Conservation (phyloP, 352 stramenopile genomes). For the Plasmopara viticola region DNA sequence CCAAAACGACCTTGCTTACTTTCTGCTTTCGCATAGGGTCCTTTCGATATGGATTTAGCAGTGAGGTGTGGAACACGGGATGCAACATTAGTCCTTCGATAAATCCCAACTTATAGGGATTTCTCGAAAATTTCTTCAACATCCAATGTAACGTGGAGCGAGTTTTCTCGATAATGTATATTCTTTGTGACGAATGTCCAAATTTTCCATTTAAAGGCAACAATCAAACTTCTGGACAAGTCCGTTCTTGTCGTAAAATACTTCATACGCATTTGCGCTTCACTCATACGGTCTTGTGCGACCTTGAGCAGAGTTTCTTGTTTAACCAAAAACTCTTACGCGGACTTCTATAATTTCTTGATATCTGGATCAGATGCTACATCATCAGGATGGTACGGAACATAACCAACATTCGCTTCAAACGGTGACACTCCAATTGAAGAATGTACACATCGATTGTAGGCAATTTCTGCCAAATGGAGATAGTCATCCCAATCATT, state of each 20-base stretch:
- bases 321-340: neutral
- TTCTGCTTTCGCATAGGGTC: neutral
- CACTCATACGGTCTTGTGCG: conserved; percentile 4
- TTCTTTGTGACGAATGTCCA: neutral
- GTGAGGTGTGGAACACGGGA: conserved; percentile 1
- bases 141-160: conserved; percentile 10
- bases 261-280: neutral
- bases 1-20: neutral
- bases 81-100: conserved; percentile 3
- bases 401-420: too few species aligned
- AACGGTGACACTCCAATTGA: too few species aligned
- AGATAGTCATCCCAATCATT: too few species aligned
- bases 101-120: neutral
- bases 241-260: too few species aligned
- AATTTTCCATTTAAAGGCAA: too few species aligned
- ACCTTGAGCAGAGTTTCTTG: conserved; percentile 2
- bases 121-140: conserved; percentile 1
- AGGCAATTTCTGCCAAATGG: too few species aligned
- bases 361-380: neutral
- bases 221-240: too few species aligned
- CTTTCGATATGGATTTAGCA: neutral
- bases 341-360: neutral
- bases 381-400: neutral
- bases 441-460: too few species aligned
- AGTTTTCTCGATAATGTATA: neutral